Base-by-base conservation (phyloP, 345 rosid species). In the Melastoma malabathricum region DNA sequence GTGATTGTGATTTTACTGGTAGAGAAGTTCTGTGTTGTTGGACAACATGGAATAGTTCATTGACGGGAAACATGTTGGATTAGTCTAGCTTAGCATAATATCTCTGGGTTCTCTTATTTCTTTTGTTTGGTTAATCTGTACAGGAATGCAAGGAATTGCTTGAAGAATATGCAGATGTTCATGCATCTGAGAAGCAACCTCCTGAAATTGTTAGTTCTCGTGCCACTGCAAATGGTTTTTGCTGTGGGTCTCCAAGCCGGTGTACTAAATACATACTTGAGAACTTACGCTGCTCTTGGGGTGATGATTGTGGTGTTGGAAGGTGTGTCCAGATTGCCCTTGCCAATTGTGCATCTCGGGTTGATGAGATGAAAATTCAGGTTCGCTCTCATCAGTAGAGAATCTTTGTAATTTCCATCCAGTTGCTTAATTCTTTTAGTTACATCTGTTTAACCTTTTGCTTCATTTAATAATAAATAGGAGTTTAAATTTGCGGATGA, bases 261-360 rank as follows among this genome's bases (percentile, higher is more conserved):
- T 68, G 70, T 50, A 73, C 78, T 62, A 68, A 58, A 46, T 57
- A 69, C 63, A 57, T 83, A 39, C 64, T 80, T 58, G 69, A 72
- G 61, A 63, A 60, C 55, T 63, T 78, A 60, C 66, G 53, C 64
- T 72, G 60, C 59, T 78, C 79, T 31, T 50, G 76, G 46, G 63
- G 66, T 50, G 75, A 67, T 13, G 70, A 69, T 14, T 73, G 78
- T 49, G 81, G 83, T 51, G 48, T 84, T 46, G 61, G 51, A 47
- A 46, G 60, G 47, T 78, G 81, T 67, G 67, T 84, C 49, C 68
- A 25, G 29, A 78, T 76, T 61, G 76, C 78, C 34, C 72, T 72
- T 62, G 31, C 52, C 18, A 55, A 61, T 55, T 57, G 54, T 62
- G 59, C 55, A 16, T 64, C 43, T 54, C 57, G 46, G 41, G 56